Conservation (phyloP, 805 yeast species). For the Wickerhamomyces kurtzmanii region DNA sequence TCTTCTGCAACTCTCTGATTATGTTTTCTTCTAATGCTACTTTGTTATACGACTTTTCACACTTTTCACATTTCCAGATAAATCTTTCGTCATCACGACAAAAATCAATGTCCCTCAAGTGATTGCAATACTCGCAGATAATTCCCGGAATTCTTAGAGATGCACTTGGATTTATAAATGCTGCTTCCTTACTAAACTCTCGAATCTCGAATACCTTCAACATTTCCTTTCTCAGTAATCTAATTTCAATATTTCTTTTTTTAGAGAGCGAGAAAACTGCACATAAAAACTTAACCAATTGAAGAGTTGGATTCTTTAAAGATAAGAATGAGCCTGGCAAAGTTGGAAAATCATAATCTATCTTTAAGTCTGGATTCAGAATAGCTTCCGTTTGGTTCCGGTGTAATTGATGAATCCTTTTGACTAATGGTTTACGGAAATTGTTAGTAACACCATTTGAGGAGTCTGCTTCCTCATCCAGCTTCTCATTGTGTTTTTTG, state of each 20-base stretch:
- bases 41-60: constrained; percentile 55
- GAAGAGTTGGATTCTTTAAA: constrained; percentile 64
- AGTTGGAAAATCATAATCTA: constrained; percentile 63
- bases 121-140: constrained; percentile 73
- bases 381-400: constrained; percentile 67
- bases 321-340: constrained; percentile 64
- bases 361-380: constrained; percentile 49
- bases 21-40: constrained; percentile 72
- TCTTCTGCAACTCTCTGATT: constrained; percentile 49
- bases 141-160: constrained; percentile 58
- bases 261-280: constrained; percentile 63
- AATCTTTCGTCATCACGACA: constrained; percentile 52
- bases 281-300: constrained; percentile 65
- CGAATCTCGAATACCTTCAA: constrained; percentile 66
- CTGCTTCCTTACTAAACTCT: constrained; percentile 74
- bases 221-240: constrained; percentile 67
- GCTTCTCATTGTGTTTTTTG: constrained; percentile 27
- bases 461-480: constrained; percentile 25
- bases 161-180: constrained; percentile 66
- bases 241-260: constrained; percentile 58
- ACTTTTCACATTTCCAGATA: constrained; percentile 54
- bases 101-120: constrained; percentile 67
- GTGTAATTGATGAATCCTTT: constrained; percentile 55
- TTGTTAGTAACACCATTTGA: constrained; percentile 39
- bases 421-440: constrained; percentile 54